Evolutionary conservation across 1,139 yeast genomes (phyloP).

Genomic region (Pichia sp.): DNA sequence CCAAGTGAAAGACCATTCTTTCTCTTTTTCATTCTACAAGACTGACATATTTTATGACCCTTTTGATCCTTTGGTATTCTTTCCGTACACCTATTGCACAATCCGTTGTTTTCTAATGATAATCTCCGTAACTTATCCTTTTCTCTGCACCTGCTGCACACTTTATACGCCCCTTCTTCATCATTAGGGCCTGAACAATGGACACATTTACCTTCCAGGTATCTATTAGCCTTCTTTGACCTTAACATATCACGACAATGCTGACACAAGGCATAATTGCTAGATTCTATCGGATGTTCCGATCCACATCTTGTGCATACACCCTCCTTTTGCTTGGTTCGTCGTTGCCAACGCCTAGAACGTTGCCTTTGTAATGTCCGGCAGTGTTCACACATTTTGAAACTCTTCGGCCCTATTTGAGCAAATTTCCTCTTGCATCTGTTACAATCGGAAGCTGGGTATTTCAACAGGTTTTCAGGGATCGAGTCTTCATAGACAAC

Average conservation of each 20-base stretch:
- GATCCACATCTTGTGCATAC: constrained; percentile 66
- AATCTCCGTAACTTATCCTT: constrained; percentile 58
- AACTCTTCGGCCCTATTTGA: constrained; percentile 45
- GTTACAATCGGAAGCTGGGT: constrained; percentile 38
- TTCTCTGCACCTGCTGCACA: constrained; percentile 60
- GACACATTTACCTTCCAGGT: constrained; percentile 63
- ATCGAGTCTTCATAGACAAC: constrained; percentile 2
- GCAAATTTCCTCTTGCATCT: constrained; percentile 61
- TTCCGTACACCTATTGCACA: constrained; percentile 61
- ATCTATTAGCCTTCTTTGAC: constrained; percentile 54
- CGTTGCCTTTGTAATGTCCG: constrained; percentile 62
- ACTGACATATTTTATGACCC: constrained; percentile 53
- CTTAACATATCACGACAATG: constrained; percentile 55
- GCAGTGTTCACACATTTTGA: constrained; percentile 61
- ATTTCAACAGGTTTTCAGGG: constrained; percentile 14
- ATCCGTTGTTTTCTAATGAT: constrained; percentile 54
- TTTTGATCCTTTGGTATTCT: constrained; percentile 46
- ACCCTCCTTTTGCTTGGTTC: constrained; percentile 58
- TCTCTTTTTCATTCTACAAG: constrained; percentile 55
- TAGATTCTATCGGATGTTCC: constrained; percentile 46
- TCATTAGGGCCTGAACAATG: constrained; percentile 61
- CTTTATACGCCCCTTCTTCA: constrained; percentile 47
- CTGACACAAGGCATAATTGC: constrained; percentile 54
- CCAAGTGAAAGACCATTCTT: constrained; percentile 15
- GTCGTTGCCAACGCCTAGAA: constrained; percentile 61